Evolutionary conservation across 108 stramenopile species (phyloP), one percentile per base, ranked within the genome.

Genomic region (Nitzschia sp.): DNA sequence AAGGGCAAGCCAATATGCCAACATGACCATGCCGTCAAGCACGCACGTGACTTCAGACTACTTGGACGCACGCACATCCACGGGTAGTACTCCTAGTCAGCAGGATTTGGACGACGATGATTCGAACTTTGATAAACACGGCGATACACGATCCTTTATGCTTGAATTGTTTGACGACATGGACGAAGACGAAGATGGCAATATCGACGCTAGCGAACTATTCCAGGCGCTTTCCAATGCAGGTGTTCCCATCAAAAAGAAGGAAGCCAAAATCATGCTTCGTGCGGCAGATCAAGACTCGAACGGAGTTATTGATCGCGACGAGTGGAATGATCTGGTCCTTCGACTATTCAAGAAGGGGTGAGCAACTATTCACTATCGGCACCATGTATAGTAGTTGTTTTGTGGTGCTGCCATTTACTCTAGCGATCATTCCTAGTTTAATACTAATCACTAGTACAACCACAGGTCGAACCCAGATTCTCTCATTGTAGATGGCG

Each of bases 141-240:
- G 13, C 6, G 9, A 9, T 13, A 42, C 38, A 13, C 38, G 9
- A 9, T 42, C 38, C 13, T 13, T 42, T 13, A 42, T 79, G 17
- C 24, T 63, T 9, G 35, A 33, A 1, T 46, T 79, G 19, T 80
- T 76, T 59, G 75, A 80, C 34, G 30, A 27, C 19, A 80, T 80
- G 15, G 75, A 76, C 26, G 49, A 11, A 5, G 78, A 72, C 47
- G 66, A 54, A 15, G 59, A 71, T 6, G 77, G 69, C 11, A 34
- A 66, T 17, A 79, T 82, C 29, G 68, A 75, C 49, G 68, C 36
- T 26, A 70, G 75, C 13, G 82, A 80, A 31, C 53, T 83, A 24
- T 62, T 48, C n/a, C 32, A 55, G 26, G 78, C 66, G 21, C 47
- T 83, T 26, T 38, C 46, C 17, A 27, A 54, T 18, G 66, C 74